phyloP scores from a whole-genome alignment of 2,329 filamentous ascomycete genomes.

The Aureobasidium sp. region DNA sequence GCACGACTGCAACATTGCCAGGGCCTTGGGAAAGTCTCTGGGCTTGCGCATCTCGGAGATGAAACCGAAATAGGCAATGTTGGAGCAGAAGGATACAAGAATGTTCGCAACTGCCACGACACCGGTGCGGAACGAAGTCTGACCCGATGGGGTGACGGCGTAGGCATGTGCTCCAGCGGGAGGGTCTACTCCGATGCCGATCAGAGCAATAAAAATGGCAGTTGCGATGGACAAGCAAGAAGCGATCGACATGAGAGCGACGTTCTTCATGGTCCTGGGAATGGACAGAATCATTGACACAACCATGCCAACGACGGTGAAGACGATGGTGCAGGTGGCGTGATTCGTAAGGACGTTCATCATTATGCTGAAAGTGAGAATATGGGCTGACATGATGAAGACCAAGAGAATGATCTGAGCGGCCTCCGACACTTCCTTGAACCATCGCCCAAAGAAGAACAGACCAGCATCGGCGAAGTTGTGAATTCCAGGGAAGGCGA shows the following conservation, averaged over 20 bases:
- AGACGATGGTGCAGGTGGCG: slow-evolving; percentile 57
- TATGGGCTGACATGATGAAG: slow-evolving; percentile 66
- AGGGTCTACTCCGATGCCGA: slow-evolving; percentile 51
- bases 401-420: slow-evolving; percentile 59
- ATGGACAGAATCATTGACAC: slow-evolving; percentile 54
- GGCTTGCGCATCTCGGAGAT: slow-evolving; percentile 59
- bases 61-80: slow-evolving; percentile 57
- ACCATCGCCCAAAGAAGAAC: slow-evolving; percentile 53
- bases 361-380: slow-evolving; percentile 63
- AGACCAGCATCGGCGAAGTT: slow-evolving; percentile 63
- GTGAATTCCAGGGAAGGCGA: slow-evolving; percentile 50
- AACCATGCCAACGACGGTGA: slow-evolving; percentile 52
- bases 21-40: slow-evolving; percentile 54
- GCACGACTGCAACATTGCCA: slow-evolving; percentile 53
- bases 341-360: slow-evolving; percentile 58
- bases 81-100: slow-evolving; percentile 31
- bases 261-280: slow-evolving; percentile 56
- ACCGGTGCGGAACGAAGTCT: slow-evolving; percentile 39
- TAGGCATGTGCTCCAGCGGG: slow-evolving; percentile 33
- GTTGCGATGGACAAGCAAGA: slow-evolving; percentile 59
- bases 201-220: slow-evolving; percentile 60
- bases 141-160: slow-evolving; percentile 36
- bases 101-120: slow-evolving; percentile 62
- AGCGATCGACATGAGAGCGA: slow-evolving; percentile 55
- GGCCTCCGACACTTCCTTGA: slow-evolving; percentile 55